Evolutionary conservation across 108 stramenopile species (phyloP).

Genomic region (Skeletonema tropicum): DNA sequence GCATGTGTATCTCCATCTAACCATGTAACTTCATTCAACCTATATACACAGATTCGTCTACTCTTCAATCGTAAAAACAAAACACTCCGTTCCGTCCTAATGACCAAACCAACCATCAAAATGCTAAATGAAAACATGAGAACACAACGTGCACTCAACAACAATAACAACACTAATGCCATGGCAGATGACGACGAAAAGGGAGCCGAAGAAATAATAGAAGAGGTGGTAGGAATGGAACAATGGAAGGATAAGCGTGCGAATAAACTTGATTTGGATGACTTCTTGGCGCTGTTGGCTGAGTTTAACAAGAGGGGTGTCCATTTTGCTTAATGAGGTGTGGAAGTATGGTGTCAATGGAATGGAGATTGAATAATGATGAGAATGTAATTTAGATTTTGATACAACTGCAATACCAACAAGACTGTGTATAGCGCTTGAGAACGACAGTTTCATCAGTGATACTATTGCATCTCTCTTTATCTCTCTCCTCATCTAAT

Average conservation of each 20-base stretch:
- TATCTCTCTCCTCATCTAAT: too few species aligned
- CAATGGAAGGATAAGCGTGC: slow-evolving; percentile 90
- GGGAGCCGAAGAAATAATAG: slow-evolving; percentile 70
- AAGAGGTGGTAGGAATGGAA: slow-evolving; percentile 76
- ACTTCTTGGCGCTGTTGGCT: slow-evolving; percentile 90
- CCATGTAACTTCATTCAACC: not conserved
- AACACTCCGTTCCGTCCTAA: slow-evolving; percentile 80
- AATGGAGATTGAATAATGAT: not conserved
- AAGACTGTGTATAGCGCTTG: too few species aligned
- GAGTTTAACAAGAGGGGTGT: slow-evolving; percentile 92
- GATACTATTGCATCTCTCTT: too few species aligned
- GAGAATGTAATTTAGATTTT: not conserved
- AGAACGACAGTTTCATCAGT: too few species aligned
- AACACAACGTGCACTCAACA: slow-evolving; percentile 69
- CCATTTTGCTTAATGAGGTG: slow-evolving; percentile 77
- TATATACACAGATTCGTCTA: slow-evolving; percentile 57
- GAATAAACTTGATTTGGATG: slow-evolving; percentile 94
- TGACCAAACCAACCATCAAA: slow-evolving; percentile 82
- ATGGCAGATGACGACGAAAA: slow-evolving; percentile 23
- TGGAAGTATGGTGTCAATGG: not conserved
- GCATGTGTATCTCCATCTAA: too few species aligned
- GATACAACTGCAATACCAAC: too few species aligned
- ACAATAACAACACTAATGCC: slow-evolving; percentile 17
- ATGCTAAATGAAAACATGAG: slow-evolving; percentile 91
- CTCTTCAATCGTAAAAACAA: slow-evolving; percentile 94